These are phyloP conservation scores for Fusarium sulawesiense DNA, from an alignment of 2,329 filamentous ascomycete genomes.

Conservation along the genomic window DNA sequence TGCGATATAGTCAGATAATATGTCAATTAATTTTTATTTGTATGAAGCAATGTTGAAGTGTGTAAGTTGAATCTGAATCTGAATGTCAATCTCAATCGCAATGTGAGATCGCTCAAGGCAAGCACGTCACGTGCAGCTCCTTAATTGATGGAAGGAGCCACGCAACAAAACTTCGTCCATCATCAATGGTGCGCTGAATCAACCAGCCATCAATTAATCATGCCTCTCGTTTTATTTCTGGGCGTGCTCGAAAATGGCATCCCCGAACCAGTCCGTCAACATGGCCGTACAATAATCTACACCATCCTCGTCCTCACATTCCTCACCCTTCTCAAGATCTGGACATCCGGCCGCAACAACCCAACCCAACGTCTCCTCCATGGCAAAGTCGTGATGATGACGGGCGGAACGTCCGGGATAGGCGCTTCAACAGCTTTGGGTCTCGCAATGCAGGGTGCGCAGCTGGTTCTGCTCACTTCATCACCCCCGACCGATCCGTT, in stretches of 20 bases:
- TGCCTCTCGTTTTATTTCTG: conserved; percentile 66
- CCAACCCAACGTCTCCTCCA: conserved; percentile 85
- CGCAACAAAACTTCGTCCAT: conserved; percentile 28
- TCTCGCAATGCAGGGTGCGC: conserved; percentile 84
- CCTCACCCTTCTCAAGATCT: conserved; percentile 72
- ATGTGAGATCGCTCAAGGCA: too few relatives aligned
- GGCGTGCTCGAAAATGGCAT: conserved; percentile 60
- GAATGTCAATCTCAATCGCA: too few relatives aligned
- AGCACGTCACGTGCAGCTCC: conserved; percentile 31
- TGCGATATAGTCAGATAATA: conserved; percentile 10
- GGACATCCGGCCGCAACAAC: conserved; percentile 80
- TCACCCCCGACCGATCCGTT: conserved; percentile 86
- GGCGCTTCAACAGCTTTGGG: conserved; percentile 80
- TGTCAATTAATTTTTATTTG: conserved; percentile 19
- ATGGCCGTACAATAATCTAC: conserved; percentile 58
- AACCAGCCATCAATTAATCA: conserved; percentile 44
- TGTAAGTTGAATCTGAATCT: too few relatives aligned
- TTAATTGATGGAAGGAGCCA: conserved; percentile 19
- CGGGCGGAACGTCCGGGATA: conserved; percentile 93
- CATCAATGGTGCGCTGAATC: conserved; percentile 29
- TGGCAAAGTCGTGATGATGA: conserved; percentile 92
- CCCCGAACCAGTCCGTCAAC: conserved; percentile 60
- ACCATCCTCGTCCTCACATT: conserved; percentile 51
- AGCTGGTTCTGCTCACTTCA: conserved; percentile 89
- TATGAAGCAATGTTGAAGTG: not conserved